phyloP scores from a whole-genome alignment of 225 moss, liverwort and hornwort species.

The Neckera pumila region DNA sequence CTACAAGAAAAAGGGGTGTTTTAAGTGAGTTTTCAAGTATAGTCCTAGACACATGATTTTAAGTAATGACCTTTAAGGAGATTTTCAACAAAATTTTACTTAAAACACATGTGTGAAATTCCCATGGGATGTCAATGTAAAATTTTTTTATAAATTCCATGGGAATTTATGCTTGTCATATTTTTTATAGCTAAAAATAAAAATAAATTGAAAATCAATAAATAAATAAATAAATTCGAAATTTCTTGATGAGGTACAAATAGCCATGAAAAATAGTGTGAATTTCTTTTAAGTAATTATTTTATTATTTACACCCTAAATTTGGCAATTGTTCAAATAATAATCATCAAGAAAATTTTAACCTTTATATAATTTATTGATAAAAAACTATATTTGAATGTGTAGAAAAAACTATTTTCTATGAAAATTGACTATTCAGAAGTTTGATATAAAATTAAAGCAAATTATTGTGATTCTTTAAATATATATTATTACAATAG shows the following conservation, averaged over 20 bases:
- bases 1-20: too few species aligned
- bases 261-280: background rate
- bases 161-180: background rate
- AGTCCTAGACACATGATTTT: too few species aligned
- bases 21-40: too few species aligned
- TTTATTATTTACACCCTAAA: background rate
- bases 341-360: background rate
- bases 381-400: background rate
- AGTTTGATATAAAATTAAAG: background rate
- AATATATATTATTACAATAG: background rate
- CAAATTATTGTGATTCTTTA: background rate
- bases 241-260: background rate
- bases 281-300: background rate
- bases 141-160: background rate
- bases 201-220: background rate
- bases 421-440: background rate
- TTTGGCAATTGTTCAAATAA: background rate
- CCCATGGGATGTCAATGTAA: too few species aligned
- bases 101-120: too few species aligned
- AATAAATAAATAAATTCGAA: background rate
- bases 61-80: too few species aligned
- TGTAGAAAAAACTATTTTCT: fast-evolving
- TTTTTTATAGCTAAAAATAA: background rate
- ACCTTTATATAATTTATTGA: too few species aligned
- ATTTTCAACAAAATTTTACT: too few species aligned